These are phyloP conservation scores for Cardamine occulta DNA, from an alignment of 345 rosid species.

Conservation along the genomic window DNA sequence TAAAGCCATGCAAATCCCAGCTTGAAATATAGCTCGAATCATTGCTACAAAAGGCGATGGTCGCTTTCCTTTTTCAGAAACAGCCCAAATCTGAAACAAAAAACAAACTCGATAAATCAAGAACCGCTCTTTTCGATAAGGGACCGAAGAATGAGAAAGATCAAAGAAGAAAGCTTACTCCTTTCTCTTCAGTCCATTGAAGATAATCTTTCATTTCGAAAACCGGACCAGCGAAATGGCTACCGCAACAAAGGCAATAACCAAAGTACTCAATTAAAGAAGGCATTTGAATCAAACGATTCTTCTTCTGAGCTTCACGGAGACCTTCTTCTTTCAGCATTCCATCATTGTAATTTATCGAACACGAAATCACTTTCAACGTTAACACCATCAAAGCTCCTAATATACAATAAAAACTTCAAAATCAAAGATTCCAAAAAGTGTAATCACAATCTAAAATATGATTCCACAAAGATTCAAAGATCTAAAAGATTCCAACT, in stretches of 20 bases:
- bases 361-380: conserved; percentile 89
- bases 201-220: conserved; percentile 95
- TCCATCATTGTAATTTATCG: conserved; percentile 87
- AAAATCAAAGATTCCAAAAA: background rate
- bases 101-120: conserved; percentile 11
- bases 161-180: conserved; percentile 55
- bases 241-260: conserved; percentile 92
- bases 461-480: background rate
- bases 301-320: conserved; percentile 83
- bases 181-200: conserved; percentile 86
- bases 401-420: conserved; percentile 27
- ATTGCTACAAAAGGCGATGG: conserved; percentile 72
- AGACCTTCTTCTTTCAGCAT: conserved; percentile 75
- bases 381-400: conserved; percentile 98
- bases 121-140: background rate
- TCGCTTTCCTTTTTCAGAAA: conserved; percentile 51
- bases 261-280: conserved; percentile 85
- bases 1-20: conserved; percentile 79
- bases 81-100: conserved; percentile 68
- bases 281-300: conserved; percentile 68
- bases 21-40: conserved; percentile 74
- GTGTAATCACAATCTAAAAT: background rate
- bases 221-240: conserved; percentile 97
- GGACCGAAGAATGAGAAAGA: background rate
- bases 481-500: background rate